Conservation (phyloP, 2,329 filamentous ascomycete species). For the Thielaviopsis musarum region DNA sequence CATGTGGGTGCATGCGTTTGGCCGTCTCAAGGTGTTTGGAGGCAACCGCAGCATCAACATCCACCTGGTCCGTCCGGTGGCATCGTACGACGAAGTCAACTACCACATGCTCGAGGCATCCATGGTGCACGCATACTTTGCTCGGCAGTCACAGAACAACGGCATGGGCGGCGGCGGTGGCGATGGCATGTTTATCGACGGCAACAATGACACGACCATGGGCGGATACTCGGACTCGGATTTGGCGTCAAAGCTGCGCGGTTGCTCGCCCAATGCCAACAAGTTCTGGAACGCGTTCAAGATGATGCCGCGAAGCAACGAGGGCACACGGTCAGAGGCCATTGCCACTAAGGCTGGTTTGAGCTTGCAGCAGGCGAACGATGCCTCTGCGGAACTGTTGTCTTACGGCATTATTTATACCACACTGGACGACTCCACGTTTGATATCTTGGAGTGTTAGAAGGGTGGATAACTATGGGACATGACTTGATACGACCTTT, state of each 20-base stretch:
- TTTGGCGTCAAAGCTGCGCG: constrained; percentile 21
- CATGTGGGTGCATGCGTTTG: constrained; percentile 72
- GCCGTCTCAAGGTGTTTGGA: constrained; percentile 67
- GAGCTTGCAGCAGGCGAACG: constrained; percentile 51
- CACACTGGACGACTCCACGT: constrained; percentile 85
- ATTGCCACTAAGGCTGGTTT: constrained; percentile 52
- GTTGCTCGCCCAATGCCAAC: constrained; percentile 40
- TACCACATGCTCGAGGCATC: constrained; percentile 86
- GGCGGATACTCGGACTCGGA: constrained; percentile 15
- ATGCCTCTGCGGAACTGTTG: constrained; percentile 68
- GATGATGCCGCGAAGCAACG: constrained; percentile 52
- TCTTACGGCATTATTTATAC: constrained; percentile 64
- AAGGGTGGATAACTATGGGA: not conserved
- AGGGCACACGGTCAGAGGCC: constrained; percentile 67
- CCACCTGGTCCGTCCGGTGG: constrained; percentile 62
- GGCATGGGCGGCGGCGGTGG: constrained; percentile 23
- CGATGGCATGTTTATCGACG: constrained; percentile 40
- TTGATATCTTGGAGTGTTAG: constrained; percentile 61
- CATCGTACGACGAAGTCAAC: constrained; percentile 81
- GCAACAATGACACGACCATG: constrained; percentile 14
- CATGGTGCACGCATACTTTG: constrained; percentile 72
- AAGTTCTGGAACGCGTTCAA: constrained; percentile 58
- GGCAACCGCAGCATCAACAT: constrained; percentile 69
- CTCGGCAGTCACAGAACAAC: constrained; percentile 42
- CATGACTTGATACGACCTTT: not conserved